These are phyloP conservation scores for Cerrena zonata DNA, from an alignment of 1,284 basidiomycete species.

Conservation along the genomic window DNA sequence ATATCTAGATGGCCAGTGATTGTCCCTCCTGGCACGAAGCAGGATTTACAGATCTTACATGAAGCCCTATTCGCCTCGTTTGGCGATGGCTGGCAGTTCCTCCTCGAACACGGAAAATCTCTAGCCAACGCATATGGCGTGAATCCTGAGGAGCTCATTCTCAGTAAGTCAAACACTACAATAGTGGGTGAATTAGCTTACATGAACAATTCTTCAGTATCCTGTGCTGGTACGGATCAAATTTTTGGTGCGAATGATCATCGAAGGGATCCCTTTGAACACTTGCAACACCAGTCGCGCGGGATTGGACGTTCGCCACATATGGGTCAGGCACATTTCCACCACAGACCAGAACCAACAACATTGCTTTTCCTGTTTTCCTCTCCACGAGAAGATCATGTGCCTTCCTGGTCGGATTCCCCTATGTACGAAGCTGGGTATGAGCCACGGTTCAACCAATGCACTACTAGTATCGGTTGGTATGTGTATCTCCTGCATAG, in stretches of 20 bases:
- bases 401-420: constrained; percentile 19
- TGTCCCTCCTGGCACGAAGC: constrained; percentile 31
- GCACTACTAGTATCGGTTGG: constrained; percentile 15
- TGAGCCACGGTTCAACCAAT: constrained; percentile 12
- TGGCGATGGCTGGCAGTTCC: constrained; percentile 39
- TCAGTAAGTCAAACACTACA: constrained; percentile 30
- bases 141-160: constrained; percentile 39
- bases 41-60: constrained; percentile 36
- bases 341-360: constrained; percentile 15
- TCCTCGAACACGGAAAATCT: constrained; percentile 31
- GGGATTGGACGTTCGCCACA: constrained; percentile 5
- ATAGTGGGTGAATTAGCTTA: neutral
- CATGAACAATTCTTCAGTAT: constrained; percentile 22
- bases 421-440: constrained; percentile 16
- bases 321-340: neutral
- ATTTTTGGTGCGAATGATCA: constrained; percentile 20
- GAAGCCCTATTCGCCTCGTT: constrained; percentile 25
- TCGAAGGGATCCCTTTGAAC: constrained; percentile 10
- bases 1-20: constrained; percentile 40
- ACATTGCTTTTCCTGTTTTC: constrained; percentile 24
- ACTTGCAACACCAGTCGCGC: constrained; percentile 1
- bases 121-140: constrained; percentile 32
- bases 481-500: constrained; percentile 11
- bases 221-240: constrained; percentile 20
- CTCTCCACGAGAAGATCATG: constrained; percentile 15